Evolutionary conservation across 176 grass and related monocot genomes (phyloP).

Genomic region (Avena sativa): DNA sequence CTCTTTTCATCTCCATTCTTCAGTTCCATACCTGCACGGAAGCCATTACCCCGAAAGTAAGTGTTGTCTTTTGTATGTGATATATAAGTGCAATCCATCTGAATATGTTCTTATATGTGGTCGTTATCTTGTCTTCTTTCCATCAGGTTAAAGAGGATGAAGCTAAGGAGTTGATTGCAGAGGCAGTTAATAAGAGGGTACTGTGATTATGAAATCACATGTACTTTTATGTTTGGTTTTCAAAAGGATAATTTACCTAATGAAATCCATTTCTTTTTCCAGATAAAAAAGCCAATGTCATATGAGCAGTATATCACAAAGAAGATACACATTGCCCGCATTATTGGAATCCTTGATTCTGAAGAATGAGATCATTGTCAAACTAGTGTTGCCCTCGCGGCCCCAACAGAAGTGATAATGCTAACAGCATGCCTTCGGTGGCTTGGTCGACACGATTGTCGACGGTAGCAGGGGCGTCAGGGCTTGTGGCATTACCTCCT

Average conservation of each 20-base stretch:
- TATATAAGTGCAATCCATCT: neutral
- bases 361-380: neutral
- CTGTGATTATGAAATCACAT: neutral
- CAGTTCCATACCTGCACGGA: neutral
- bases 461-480: too few species aligned
- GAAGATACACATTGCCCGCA: neutral
- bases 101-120: neutral
- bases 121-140: neutral
- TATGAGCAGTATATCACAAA: conserved; percentile 8
- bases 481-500: too few species aligned
- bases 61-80: neutral
- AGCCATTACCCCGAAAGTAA: neutral
- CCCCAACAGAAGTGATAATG: too few species aligned
- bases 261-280: neutral
- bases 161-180: neutral
- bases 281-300: neutral
- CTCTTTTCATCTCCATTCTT: neutral
- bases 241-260: neutral
- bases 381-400: too few species aligned
- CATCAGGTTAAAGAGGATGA: neutral
- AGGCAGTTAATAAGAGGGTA: neutral
- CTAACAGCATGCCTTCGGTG: too few species aligned
- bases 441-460: too few species aligned
- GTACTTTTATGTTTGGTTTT: neutral
- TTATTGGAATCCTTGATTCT: neutral